phyloP scores from a whole-genome alignment of 2,329 filamentous ascomycete species.

The Monilinia vaccinii-corymbosi region DNA sequence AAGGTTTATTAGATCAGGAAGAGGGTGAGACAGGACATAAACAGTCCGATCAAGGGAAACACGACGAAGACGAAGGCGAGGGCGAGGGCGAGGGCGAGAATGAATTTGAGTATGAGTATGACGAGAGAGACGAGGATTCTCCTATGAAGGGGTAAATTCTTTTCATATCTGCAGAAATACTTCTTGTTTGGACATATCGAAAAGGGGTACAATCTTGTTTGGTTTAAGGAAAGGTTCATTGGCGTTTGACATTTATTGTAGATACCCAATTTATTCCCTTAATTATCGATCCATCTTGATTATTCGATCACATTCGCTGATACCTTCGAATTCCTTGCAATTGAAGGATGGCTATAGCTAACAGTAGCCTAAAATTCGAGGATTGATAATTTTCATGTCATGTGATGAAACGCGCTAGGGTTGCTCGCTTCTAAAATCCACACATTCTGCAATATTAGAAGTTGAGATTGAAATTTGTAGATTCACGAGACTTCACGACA shows the following conservation, averaged over 20 bases:
- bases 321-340: neutral
- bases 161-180: neutral
- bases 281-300: neutral
- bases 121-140: neutral
- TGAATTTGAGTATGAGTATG: neutral
- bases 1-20: neutral
- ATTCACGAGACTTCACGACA: slow-evolving; percentile 16
- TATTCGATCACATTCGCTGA: neutral
- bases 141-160: neutral
- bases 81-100: neutral
- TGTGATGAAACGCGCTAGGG: neutral
- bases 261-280: neutral
- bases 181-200: neutral
- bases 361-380: neutral
- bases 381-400: neutral
- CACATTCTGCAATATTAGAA: slow-evolving; percentile 3
- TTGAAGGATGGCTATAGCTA: neutral
- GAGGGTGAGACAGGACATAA: neutral
- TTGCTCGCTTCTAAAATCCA: neutral
- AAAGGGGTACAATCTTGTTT: neutral
- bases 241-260: neutral
- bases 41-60: neutral
- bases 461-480: slow-evolving; percentile 10
- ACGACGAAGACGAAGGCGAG: neutral
- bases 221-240: neutral